These are phyloP conservation scores for Otatea glauca DNA, from an alignment of 176 grass and related monocot species.

Conservation along the genomic window DNA sequence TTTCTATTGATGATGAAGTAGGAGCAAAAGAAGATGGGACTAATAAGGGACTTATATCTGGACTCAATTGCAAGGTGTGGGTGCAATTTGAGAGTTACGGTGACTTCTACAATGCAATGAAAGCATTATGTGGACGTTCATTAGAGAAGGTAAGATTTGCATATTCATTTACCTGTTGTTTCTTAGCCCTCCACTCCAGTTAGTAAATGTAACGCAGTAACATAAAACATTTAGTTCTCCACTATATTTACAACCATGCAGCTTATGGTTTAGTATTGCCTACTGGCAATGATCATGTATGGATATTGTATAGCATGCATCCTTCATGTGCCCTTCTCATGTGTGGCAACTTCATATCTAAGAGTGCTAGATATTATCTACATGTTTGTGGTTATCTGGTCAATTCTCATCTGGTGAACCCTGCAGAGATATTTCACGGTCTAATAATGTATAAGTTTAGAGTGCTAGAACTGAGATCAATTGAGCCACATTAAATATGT, in stretches of 20 bases:
- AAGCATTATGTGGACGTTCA: slow-evolving; percentile 75
- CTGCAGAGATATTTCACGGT: neutral
- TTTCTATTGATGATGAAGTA: slow-evolving; percentile 66
- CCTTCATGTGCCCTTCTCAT: slow-evolving; percentile 22
- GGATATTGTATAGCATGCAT: neutral
- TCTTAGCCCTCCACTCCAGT: neutral
- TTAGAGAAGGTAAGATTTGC: slow-evolving; percentile 71
- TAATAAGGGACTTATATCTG: slow-evolving; percentile 69
- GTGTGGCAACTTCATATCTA: neutral
- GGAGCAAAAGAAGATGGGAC: slow-evolving; percentile 45
- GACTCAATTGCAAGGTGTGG: slow-evolving; percentile 90
- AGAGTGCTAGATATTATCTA: slow-evolving; percentile 7
- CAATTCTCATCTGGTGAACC: neutral
- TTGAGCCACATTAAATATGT: neutral
- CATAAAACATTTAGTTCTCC: slow-evolving; percentile 17
- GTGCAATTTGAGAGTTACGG: slow-evolving; percentile 85
- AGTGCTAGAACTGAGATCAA: slow-evolving; percentile 21
- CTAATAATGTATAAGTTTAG: neutral
- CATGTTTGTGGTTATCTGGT: neutral
- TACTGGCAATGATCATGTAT: slow-evolving; percentile 26
- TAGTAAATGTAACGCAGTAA: neutral
- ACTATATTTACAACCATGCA: slow-evolving; percentile 8
- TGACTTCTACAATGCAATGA: slow-evolving; percentile 87
- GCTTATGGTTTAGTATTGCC: neutral
- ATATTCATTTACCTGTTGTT: slow-evolving; percentile 8